Base-by-base conservation (phyloP, 2,329 filamentous ascomycete species). In the Cadophora gregata region DNA sequence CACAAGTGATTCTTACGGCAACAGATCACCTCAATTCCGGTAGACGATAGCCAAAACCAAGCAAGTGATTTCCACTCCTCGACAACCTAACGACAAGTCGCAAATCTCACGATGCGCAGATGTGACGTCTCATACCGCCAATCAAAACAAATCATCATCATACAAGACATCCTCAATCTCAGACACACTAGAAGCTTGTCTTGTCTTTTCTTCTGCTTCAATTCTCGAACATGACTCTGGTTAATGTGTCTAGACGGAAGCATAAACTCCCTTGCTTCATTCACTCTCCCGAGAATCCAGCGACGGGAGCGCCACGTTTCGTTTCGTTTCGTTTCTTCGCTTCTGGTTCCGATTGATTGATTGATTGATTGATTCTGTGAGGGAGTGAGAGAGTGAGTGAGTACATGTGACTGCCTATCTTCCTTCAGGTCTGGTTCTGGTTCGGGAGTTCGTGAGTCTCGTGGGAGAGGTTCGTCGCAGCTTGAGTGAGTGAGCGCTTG, bases 391-490 rank as follows among this genome's bases (percentile, higher is more conserved):
- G n/a, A n/a, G n/a, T n/a, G n/a, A n/a, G n/a, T n/a, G n/a, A n/a
- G n/a, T n/a, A n/a, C n/a, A n/a, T n/a, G n/a, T n/a, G n/a, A n/a
- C n/a, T n/a, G n/a, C n/a, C n/a, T n/a, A n/a, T n/a, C n/a, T n/a
- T n/a, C n/a, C n/a, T n/a, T n/a, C n/a, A n/a, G n/a, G n/a, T 47
- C 14, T 7, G 42, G 42, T 21, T 47, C 10, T 5, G 31, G n/a
- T 47, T 21, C 14, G 14, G n/a, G 19, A 4, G 59, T 61, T 61
- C 42, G 42, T 50, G 59, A 36, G 42, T 10, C 14, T 47, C 6
- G 27, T 33, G 16, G 25, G 47, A 48, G 59, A 38, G 29, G 59
- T 62, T 53, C 59, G 59, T 51, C 59, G 59, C 59, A 53, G 31
- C 47, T 62, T 62, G 42, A 61, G 36, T 61, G 16, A 27, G 33